phyloP scores from a whole-genome alignment of 257 asterid species.

The Gynochthodes officinalis region DNA sequence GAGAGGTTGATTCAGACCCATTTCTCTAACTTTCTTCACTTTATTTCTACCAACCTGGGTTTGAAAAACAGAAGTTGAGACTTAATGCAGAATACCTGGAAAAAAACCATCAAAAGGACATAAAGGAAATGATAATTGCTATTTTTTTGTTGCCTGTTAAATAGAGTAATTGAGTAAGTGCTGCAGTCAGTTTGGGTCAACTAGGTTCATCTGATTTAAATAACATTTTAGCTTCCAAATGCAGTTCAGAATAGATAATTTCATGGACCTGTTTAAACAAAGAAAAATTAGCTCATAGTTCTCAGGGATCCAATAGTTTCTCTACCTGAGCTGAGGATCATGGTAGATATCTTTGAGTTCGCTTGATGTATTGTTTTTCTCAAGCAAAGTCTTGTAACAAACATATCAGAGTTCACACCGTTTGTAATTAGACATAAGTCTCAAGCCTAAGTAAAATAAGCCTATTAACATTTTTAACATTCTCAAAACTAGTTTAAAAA shows the following conservation, averaged over 20 bases:
- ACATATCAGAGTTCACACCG: background rate
- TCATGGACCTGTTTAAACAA: background rate
- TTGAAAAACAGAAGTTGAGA: conserved; percentile 25
- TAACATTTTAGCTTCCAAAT: background rate
- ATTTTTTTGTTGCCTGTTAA: background rate
- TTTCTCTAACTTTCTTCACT: conserved; percentile 48
- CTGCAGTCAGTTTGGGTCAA: background rate
- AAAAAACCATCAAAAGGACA: background rate
- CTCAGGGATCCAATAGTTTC: background rate
- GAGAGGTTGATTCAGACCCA: conserved; percentile 40
- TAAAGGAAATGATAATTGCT: background rate
- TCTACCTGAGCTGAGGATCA: no score
- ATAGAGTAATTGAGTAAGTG: background rate
- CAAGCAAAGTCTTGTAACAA: background rate
- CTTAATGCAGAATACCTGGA: conserved; percentile 1
- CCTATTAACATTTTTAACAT: background rate
- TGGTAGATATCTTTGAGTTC: background rate
- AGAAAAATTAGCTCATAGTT: background rate
- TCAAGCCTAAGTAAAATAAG: background rate
- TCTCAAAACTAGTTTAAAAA: no score
- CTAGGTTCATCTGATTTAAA: conserved; percentile 1
- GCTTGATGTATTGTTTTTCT: background rate
- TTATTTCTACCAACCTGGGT: conserved; percentile 73
- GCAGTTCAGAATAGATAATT: background rate
- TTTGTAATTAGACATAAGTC: background rate